Percentiles rank a stretch among this genome's conserved stretches.
These are phyloP conservation scores for Brassica carinata DNA, from an alignment of 345 rosid species.

Conservation along the genomic window DNA sequence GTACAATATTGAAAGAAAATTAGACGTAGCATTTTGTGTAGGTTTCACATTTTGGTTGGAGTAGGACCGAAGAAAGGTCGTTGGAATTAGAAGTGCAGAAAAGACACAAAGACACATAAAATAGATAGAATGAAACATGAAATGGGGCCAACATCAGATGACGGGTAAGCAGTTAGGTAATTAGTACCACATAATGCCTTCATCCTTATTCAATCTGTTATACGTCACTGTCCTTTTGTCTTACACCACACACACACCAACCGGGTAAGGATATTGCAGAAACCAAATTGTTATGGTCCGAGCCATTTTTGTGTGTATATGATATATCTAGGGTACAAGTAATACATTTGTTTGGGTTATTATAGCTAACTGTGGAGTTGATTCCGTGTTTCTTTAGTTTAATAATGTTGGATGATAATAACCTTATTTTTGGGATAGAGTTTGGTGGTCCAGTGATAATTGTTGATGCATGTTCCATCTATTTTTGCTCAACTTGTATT, in stretches of 20 bases:
- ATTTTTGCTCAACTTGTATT: background rate
- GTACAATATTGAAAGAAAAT: background rate
- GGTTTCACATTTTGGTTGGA: slow-evolving; percentile 13
- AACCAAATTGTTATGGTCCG: background rate
- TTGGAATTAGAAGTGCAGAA: background rate
- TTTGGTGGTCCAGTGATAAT: slow-evolving; percentile 17
- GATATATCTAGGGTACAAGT: background rate
- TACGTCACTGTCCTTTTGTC: slow-evolving; percentile 19
- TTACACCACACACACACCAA: slow-evolving; percentile 7
- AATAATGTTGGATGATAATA: slow-evolving; percentile 11
- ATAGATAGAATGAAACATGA: background rate
- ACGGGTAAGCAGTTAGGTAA: slow-evolving; percentile 15
- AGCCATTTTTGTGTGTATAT: background rate
- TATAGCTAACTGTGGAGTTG: background rate
- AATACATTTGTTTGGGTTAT: background rate
- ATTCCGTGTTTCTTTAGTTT: background rate
- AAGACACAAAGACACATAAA: slow-evolving; percentile 7
- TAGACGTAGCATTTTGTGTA: background rate
- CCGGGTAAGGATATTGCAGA: slow-evolving; percentile 5
- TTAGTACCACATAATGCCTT: slow-evolving; percentile 15
- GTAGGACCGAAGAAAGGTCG: slow-evolving; percentile 19
- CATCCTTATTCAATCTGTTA: slow-evolving; percentile 1
- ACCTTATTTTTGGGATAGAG: slow-evolving; percentile 7
- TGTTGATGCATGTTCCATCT: slow-evolving; percentile 13
- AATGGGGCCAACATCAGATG: slow-evolving; percentile 10